Base-by-base conservation (phyloP, 805 yeast genomes). In the Maudiozyma barnettii region DNA sequence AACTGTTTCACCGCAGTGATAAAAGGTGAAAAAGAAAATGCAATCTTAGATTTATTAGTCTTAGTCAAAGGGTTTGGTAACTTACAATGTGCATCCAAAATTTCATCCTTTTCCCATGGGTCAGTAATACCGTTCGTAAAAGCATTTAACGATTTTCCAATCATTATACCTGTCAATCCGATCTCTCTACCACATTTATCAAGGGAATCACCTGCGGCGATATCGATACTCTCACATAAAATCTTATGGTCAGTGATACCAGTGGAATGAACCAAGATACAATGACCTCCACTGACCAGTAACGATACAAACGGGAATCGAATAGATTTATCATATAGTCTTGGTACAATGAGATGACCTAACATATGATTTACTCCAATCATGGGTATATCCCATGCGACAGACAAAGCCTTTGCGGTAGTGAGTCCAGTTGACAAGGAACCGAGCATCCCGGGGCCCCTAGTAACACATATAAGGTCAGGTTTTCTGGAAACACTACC, bases 361-460 rank as follows among this genome's bases (percentile, higher is more conserved):
- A 91, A 70, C 99, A 93, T 91, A 59, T 93, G 99, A 62, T 93
- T 95, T 0, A 91, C 96, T 0, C 97, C 98, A 1, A 93, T 70
- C 18, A 87, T 58, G 0, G 96, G 97, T 6, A 70, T 75, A 13
- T 75, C 63, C 83, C 88, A 84, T 0, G 90, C 97, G 0, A 84
- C 67, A 1, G 89, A 69, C 12, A 93, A 68, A 0, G 98, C 99
- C 56, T 87, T 84, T 0, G 95, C 95, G 38, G 87, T 66, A 57
- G 85, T 93, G 21, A 84, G 70, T 1, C 97, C 95, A 0, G 87
- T 82, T 9, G 87, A 75, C 13, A 93, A 69, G 0, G 95, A 83
- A 0, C 97, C 96, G 8, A 81, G 77, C 96, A 93, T 88, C 0
- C 99, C 99, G 0, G 99, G 99, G 0, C 99, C 99, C 54, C 95